Evolutionary conservation across 192 early-diverging fungal genomes (phyloP).

Genomic region (Podila epigama): DNA sequence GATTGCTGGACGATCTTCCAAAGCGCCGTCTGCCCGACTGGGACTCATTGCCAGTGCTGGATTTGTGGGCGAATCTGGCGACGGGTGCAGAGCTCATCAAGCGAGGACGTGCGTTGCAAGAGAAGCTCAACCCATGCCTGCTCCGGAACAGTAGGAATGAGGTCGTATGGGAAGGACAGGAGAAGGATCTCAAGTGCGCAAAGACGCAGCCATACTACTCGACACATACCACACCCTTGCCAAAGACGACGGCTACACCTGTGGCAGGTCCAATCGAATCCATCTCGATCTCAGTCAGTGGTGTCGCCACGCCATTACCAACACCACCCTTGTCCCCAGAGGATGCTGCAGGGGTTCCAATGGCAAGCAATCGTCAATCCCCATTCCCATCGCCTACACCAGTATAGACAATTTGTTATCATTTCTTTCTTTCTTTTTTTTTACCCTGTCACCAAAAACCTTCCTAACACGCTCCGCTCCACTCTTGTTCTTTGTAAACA

Average conservation of each 20-base stretch:
- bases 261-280: conserved; percentile 14
- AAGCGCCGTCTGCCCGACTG: conserved; percentile 54
- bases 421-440: not conserved
- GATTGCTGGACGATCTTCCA: conserved; percentile 55
- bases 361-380: not conserved
- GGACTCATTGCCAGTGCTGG: conserved; percentile 57
- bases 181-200: conserved; percentile 46
- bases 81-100: conserved; percentile 53
- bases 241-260: conserved; percentile 29
- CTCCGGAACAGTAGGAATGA: conserved; percentile 37
- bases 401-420: not conserved
- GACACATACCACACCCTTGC: conserved; percentile 39
- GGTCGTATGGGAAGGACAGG: conserved; percentile 48
- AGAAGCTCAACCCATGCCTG: conserved; percentile 40
- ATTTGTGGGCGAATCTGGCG: conserved; percentile 61
- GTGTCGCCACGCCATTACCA: too few relatives aligned
- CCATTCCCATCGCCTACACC: conserved; percentile 13
- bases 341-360: not conserved
- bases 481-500: not conserved
- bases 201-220: conserved; percentile 46
- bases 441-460: not conserved
- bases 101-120: conserved; percentile 50
- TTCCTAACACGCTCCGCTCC: not conserved
- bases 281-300: conserved; percentile 24
- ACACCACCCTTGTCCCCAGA: too few relatives aligned